Evolutionary conservation across 1,139 yeast genomes (phyloP), one percentile per base, ranked within the genome.

Genomic region (Saccharomyces pastorianus): DNA sequence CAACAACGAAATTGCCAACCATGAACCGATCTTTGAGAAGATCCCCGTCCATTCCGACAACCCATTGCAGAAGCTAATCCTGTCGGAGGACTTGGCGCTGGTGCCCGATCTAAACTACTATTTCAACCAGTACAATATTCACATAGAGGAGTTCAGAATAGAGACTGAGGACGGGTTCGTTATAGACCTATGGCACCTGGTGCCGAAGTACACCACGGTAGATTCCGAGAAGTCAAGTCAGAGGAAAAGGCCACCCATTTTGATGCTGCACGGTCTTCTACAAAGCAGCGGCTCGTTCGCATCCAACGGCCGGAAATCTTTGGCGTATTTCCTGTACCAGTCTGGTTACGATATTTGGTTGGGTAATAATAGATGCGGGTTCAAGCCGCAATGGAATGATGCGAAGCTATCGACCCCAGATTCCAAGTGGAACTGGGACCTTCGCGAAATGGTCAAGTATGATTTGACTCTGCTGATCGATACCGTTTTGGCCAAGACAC

Each of bases 351-450:
- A 93, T 62, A 93, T 93, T 1, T 93, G 98, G 97, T 70, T 93
- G 53, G 98, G 97, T 0, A 90, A 91, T 66, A 91, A 91, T 66
- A 73, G 99, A 56, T 83, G 96, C 58, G 95, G 96, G 34, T 88
- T 90, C 67, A 75, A 78, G 46, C 86, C 95, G 0, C 72, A 77
- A 52, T 58, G 63, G 61, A 54, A 59, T 42, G 95, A 88, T 68
- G 64, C 71, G 1, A 61, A 57, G 56, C 75, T 68, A 72, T n/a
- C 42, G 1, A 28, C 34, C 9, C 25, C 32, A 4, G 55, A 51
- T 11, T 75, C 57, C 56, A 73, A 71, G 57, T 85, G 95, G 95
- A 82, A 87, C 61, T 93, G 99, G 99, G 91, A 88, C 63, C 79
- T 91, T 51, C 71, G 78, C 25, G 93, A 87, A 53, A 81, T 93